phyloP scores from a whole-genome alignment of 2,329 filamentous ascomycete species.

The Talaromyces sp. region DNA sequence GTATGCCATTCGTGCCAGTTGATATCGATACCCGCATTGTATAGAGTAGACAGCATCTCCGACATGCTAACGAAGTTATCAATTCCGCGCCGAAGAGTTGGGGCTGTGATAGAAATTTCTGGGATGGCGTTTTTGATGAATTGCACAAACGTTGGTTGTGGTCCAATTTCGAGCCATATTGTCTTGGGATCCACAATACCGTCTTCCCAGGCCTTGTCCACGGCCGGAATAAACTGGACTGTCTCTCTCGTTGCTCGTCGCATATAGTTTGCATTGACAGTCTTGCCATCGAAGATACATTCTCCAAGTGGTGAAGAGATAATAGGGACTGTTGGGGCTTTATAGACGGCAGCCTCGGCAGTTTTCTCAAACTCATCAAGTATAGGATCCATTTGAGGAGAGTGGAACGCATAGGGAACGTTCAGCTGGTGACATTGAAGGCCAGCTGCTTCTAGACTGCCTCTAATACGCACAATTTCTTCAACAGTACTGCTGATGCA shows the following conservation, averaged over 20 bases:
- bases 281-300: conserved; percentile 25
- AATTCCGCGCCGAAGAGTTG: conserved; percentile 12
- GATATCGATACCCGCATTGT: conserved; percentile 50
- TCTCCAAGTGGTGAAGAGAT: conserved; percentile 43
- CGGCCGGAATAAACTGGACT: conserved; percentile 50
- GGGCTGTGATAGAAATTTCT: conserved; percentile 16
- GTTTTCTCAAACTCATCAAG: conserved; percentile 36
- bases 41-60: neutral
- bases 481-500: conserved; percentile 63
- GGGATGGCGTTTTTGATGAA: conserved; percentile 1
- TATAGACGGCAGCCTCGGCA: conserved; percentile 33
- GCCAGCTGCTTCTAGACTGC: conserved; percentile 17
- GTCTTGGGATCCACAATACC: neutral
- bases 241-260: conserved; percentile 61
- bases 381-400: conserved; percentile 7
- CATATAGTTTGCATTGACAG: conserved; percentile 57
- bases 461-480: conserved; percentile 54
- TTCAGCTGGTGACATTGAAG: conserved; percentile 45
- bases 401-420: conserved; percentile 55
- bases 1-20: conserved; percentile 67
- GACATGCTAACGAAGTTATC: conserved; percentile 2
- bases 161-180: conserved; percentile 4
- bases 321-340: conserved; percentile 36
- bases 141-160: conserved; percentile 1
- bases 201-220: neutral